These are phyloP conservation scores for Bipolaris victoriae DNA, from an alignment of 2,329 filamentous ascomycete species.

Conservation along the genomic window DNA sequence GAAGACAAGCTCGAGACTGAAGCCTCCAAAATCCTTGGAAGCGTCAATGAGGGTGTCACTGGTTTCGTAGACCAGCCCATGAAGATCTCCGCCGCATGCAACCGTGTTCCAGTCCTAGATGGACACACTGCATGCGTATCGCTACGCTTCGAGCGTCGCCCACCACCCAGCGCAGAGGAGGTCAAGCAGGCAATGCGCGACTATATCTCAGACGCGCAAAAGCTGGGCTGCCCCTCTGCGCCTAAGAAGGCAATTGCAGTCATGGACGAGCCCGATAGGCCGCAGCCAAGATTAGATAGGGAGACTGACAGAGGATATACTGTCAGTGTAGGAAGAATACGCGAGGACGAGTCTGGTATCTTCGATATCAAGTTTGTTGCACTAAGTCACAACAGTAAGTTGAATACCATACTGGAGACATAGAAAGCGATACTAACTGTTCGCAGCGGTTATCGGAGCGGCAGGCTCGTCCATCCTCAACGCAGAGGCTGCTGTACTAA, in stretches of 20 bases:
- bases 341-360: constrained; percentile 84
- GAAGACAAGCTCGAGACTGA: constrained; percentile 97
- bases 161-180: constrained; percentile 74
- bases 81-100: constrained; percentile 85
- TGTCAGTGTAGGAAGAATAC: constrained; percentile 84
- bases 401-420: constrained; percentile 31
- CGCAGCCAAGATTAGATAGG: constrained; percentile 88
- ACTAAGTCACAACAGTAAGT: constrained; percentile 78
- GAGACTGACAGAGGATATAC: constrained; percentile 86
- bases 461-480: constrained; percentile 97
- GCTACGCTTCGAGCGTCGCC: constrained; percentile 77
- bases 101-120: constrained; percentile 91
- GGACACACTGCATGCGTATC: constrained; percentile 96
- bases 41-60: constrained; percentile 71
- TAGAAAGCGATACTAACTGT: constrained; percentile 23
- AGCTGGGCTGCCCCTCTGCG: constrained; percentile 84
- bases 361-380: constrained; percentile 97
- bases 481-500: constrained; percentile 87
- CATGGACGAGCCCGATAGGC: constrained; percentile 86
- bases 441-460: constrained; percentile 80
- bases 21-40: constrained; percentile 90
- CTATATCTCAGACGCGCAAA: constrained; percentile 82
- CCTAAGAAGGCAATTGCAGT: constrained; percentile 82
- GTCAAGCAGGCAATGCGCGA: constrained; percentile 79
- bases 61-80: constrained; percentile 80